Conservation (phyloP, 768 basidiomycete genomes). For the Albatrellus ellisii region DNA sequence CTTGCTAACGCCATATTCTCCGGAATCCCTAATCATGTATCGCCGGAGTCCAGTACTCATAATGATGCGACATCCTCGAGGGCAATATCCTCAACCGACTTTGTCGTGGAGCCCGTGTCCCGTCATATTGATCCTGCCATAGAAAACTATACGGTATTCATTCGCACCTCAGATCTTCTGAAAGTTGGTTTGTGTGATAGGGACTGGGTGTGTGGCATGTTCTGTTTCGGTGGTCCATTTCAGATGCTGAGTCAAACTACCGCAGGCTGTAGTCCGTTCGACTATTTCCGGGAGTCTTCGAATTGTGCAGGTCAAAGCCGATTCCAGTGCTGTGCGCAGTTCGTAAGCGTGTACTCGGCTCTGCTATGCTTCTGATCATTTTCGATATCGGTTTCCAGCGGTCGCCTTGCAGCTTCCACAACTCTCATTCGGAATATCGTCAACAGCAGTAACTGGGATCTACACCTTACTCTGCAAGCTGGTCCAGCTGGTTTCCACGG, state of each 20-base stretch:
- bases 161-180: conserved; percentile 50
- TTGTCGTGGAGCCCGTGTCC: conserved; percentile 21
- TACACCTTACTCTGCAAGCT: conserved; percentile 27
- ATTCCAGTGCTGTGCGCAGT: conserved; percentile 32
- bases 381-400: conserved; percentile 19
- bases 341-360: conserved; percentile 10
- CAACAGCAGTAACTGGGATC: conserved; percentile 15
- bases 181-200: conserved; percentile 54
- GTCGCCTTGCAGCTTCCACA: conserved; percentile 30
- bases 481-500: conserved; percentile 48
- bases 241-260: conserved; percentile 5
- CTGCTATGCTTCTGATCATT: neutral
- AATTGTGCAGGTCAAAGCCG: conserved; percentile 43
- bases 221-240: too few relatives aligned
- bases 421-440: conserved; percentile 42
- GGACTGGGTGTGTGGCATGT: conserved; percentile 88
- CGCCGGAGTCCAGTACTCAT: conserved; percentile 1
- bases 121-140: conserved; percentile 21
- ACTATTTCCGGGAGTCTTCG: conserved; percentile 22
- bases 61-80: neutral
- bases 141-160: conserved; percentile 46
- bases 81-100: conserved; percentile 2
- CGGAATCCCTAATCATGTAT: too few relatives aligned
- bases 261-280: conserved; percentile 35
- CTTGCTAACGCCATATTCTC: too few relatives aligned